Percentiles rank a stretch among this genome's conserved stretches.
phyloP scores from a whole-genome alignment of 345 rosid species.

The Populus nigra region DNA sequence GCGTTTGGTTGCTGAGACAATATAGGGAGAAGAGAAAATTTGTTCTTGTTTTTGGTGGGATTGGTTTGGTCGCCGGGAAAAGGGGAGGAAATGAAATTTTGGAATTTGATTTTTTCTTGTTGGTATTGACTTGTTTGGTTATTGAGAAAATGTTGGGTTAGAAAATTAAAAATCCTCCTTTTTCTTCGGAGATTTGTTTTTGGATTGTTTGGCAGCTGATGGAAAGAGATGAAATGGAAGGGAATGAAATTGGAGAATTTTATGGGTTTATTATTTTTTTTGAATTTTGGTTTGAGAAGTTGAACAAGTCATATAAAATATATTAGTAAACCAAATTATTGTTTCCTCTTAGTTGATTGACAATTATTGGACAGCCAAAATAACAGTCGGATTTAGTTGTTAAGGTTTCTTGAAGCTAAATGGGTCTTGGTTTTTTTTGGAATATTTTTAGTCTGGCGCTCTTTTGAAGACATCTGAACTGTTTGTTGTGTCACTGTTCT shows the following conservation, averaged over 20 bases:
- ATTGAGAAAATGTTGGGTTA: neutral
- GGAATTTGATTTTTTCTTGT: neutral
- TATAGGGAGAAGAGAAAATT: neutral
- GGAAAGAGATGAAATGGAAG: neutral
- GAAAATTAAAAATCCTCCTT: neutral
- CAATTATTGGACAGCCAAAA: neutral
- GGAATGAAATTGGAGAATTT: neutral
- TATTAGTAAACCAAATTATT: neutral
- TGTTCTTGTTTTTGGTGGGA: neutral
- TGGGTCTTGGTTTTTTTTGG: neutral
- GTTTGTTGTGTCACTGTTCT: constrained; percentile 2
- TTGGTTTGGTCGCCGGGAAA: neutral
- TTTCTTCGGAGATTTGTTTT: neutral
- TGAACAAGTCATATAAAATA: neutral
- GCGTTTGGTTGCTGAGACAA: neutral
- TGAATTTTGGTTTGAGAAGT: neutral
- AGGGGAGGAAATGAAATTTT: neutral
- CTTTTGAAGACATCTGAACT: constrained; percentile 1
- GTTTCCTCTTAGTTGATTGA: neutral
- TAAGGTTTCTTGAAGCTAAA: neutral
- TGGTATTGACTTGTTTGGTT: neutral
- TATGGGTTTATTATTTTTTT: neutral
- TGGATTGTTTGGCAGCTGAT: neutral
- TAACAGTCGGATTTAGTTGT: neutral
- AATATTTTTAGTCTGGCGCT: neutral